phyloP scores from a whole-genome alignment of 2,329 filamentous ascomycete genomes.

The Gnomoniopsis sp. region DNA sequence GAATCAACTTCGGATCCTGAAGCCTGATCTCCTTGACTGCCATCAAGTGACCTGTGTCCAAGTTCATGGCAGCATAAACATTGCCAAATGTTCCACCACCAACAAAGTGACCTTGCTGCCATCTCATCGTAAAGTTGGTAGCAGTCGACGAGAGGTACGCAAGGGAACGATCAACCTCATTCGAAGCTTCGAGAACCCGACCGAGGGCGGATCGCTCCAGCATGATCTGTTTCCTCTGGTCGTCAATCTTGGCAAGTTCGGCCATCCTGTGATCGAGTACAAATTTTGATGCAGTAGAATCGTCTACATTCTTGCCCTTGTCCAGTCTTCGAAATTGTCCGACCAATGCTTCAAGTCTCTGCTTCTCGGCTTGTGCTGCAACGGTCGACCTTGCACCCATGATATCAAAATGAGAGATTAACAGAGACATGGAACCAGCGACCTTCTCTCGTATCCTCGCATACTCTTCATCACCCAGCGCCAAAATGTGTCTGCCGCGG shows the following conservation, averaged over 20 bases:
- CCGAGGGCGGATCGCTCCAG: constrained; percentile 84
- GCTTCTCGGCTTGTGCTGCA: constrained; percentile 90
- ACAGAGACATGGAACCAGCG: constrained; percentile 91
- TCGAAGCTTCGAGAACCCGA: constrained; percentile 87
- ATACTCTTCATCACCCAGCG: constrained; percentile 85
- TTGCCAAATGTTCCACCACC: constrained; percentile 96
- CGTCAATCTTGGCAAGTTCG: constrained; percentile 73
- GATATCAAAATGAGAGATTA: constrained; percentile 98
- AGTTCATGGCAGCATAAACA: constrained; percentile 94
- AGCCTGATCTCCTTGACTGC: constrained; percentile 97
- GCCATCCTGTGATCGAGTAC: constrained; percentile 73
- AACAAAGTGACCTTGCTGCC: constrained; percentile 98
- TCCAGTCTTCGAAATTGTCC: constrained; percentile 76
- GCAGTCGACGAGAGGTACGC: constrained; percentile 91
- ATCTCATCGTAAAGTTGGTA: constrained; percentile 91
- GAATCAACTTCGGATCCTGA: constrained; percentile 94
- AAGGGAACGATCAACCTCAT: constrained; percentile 91
- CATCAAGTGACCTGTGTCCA: constrained; percentile 95
- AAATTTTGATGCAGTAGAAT: constrained; percentile 77
- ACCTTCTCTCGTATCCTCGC: constrained; percentile 80
- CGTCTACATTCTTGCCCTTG: constrained; percentile 68
- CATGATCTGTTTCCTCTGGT: constrained; percentile 72
- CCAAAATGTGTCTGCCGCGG: constrained; percentile 86
- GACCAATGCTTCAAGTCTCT: constrained; percentile 75
- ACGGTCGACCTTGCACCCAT: constrained; percentile 94